These are phyloP conservation scores for Penicillium sp. DNA, from an alignment of 2,329 filamentous ascomycete genomes.

Conservation along the genomic window DNA sequence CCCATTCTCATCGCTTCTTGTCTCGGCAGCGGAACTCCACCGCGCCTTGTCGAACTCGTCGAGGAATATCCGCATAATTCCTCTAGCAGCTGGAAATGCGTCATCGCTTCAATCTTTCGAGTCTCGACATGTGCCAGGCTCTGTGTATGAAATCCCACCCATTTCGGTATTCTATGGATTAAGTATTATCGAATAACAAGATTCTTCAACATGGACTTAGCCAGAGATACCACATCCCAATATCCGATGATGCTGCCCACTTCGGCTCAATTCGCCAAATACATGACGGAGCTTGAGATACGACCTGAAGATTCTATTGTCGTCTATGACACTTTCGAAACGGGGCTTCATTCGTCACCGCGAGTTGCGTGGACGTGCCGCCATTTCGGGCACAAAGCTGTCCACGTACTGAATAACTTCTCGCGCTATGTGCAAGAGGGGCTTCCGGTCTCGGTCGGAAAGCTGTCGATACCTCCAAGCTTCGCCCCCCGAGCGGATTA, in stretches of 20 bases:
- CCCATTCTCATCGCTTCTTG: background rate
- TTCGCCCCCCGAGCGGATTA: background rate
- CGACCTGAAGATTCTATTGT: constrained; percentile 13
- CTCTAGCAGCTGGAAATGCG: constrained; percentile 1
- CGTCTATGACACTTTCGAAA: constrained; percentile 29
- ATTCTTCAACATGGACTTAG: constrained; percentile 31
- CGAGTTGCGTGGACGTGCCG: constrained; percentile 31
- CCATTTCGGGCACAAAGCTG: constrained; percentile 26
- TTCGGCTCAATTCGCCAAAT: constrained; percentile 22
- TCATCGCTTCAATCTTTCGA: constrained; percentile 3
- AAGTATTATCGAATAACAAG: constrained; percentile 10
- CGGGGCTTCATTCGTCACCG: constrained; percentile 30
- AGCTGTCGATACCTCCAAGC: background rate
- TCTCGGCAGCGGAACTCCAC: constrained; percentile 2
- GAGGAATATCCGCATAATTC: background rate
- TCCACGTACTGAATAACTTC: constrained; percentile 35
- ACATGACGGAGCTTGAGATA: background rate
- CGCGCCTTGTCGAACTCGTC: background rate
- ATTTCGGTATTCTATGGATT: background rate
- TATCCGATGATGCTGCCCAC: constrained; percentile 33
- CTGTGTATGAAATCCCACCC: background rate
- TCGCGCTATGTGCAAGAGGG: constrained; percentile 21
- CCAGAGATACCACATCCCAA: constrained; percentile 20
- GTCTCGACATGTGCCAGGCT: constrained; percentile 6
- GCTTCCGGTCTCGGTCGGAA: constrained; percentile 15